Evolutionary conservation across 2,329 filamentous ascomycete species (phyloP), one percentile per base, ranked within the genome.

Genomic region (Atkinsonella hypoxylon): DNA sequence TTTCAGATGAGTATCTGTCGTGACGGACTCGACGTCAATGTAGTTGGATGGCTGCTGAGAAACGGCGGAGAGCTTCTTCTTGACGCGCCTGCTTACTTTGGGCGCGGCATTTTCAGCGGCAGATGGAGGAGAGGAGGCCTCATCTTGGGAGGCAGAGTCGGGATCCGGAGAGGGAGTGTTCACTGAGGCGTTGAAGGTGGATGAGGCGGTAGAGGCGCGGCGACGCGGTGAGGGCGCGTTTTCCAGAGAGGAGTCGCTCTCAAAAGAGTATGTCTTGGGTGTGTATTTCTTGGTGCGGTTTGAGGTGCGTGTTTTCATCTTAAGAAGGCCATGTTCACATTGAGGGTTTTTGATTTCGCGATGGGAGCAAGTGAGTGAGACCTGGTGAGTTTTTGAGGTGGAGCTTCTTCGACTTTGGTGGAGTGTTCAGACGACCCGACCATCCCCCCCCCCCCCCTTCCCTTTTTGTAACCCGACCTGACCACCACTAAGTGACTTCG

Each of bases 241-340:
- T 34, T 38, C 31, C n/a, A 45, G 41, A 13, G 51, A 45, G n/a
- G 34, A 51, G 17, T 31, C 36, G 17, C 58, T 60, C 15, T 66
- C 65, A 40, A 67, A 68, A 44, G 64, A 62, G 56, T 67, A 67
- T 26, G 62, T 63, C 40, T 67, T 57, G 51, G 61, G 51, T 1
- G 61, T 61, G 49, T 61, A 68, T 38, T 61, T 58, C 48, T 68
- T 69, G 26, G 58, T 58, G 43, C 64, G 65, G 55, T 68, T 69
- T 17, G 67, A 64, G 46, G 51, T 63, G 47, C 67, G 62, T n/a
- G 67, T 67, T 56, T 63, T 64, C 66, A 68, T 70, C 32, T 44
- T 59, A 55, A 31, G 26, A 45, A 38, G 32, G 22, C 40, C 26
- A 34, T 46, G 13, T 36, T 44, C 8, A 13, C n/a, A 13, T 6